Base-by-base conservation (phyloP, 805 yeast genomes). In the Sporopachydermia quercuum region DNA sequence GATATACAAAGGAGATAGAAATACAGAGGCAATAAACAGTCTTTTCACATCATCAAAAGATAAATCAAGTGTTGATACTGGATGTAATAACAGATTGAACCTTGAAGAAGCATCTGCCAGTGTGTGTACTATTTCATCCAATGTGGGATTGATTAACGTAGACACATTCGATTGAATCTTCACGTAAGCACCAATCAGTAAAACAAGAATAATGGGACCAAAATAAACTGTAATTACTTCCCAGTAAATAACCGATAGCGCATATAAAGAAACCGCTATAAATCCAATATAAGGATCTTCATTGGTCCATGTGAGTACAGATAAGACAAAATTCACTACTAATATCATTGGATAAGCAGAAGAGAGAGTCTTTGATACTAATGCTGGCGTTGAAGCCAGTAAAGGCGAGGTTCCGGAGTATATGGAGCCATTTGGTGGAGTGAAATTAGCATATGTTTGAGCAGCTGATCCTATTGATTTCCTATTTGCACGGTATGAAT, bases 221-320 rank as follows among this genome's bases (percentile, higher is more conserved):
- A 78, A 67, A 66, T 83, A 85, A n/a, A 73, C 72, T 30, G 84
- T 69, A 40, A 86, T 57, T n/a, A 64, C 59, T 50, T 86, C 94
- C 54, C 82, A 83, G 58, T 86, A 83, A n/a, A 80, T 58, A 15
- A 84, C 81, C 3, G 70, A 52, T 3, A 79, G 59, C 1, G 74
- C 62, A 55, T 71, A 77, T 8, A 63, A 49, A 2, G 74, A 61
- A 16, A 80, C 68, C 37, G 79, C 49, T 18, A 85, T 65, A 15
- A 81, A 62, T 49, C 85, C 75, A 41, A 78, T 60, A 84, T 89
- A 85, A 23, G 71, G 65, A 54, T 84, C 91, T 30, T 81, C 87
- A 45, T 77, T 76, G 2, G 96, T 82, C 98, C 98, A 89, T 0
- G 97, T 87, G 30, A 83, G 57, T 34, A 86, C 66, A 35, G 83